Evolutionary conservation across 2,329 filamentous ascomycete species (phyloP).

Genomic region (Cladobotryum protrusum): DNA sequence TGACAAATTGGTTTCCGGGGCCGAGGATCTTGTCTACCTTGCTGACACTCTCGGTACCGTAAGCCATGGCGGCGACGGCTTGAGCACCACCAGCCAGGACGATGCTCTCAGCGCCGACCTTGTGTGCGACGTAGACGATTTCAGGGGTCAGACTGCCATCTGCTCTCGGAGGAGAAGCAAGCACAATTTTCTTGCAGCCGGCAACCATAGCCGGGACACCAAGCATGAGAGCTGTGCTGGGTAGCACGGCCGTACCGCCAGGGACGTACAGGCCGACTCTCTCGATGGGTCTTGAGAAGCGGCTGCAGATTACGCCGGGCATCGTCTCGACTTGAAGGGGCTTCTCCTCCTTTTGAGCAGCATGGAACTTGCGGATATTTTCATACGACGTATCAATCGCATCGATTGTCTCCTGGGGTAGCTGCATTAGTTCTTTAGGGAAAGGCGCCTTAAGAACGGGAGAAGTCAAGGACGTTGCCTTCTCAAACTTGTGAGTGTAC

Average conservation of each 20-base stretch:
- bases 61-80: constrained; percentile 92
- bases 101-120: constrained; percentile 91
- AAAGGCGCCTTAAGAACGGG: constrained; percentile 89
- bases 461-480: constrained; percentile 82
- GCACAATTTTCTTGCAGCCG: constrained; percentile 88
- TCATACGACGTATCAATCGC: constrained; percentile 94
- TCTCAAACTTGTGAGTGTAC: constrained; percentile 98
- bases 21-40: constrained; percentile 99
- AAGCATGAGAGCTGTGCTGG: constrained; percentile 94
- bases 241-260: constrained; percentile 92
- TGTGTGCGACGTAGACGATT: constrained; percentile 96
- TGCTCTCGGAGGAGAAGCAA: constrained; percentile 82
- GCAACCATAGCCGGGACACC: constrained; percentile 97
- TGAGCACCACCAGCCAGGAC: constrained; percentile 94
- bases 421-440: constrained; percentile 74
- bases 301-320: constrained; percentile 91
- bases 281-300: constrained; percentile 88
- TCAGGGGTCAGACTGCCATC: constrained; percentile 92
- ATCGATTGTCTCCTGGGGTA: constrained; percentile 74
- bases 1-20: constrained; percentile 97
- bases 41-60: constrained; percentile 86
- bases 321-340: constrained; percentile 88
- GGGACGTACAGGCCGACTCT: constrained; percentile 95
- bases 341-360: constrained; percentile 80
- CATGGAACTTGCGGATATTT: constrained; percentile 92